A percentile compares a stretch with the other conserved stretches of the same genome.
Conservation (phyloP, 306 rosid genomes). For the Pyrus pyrifolia region DNA sequence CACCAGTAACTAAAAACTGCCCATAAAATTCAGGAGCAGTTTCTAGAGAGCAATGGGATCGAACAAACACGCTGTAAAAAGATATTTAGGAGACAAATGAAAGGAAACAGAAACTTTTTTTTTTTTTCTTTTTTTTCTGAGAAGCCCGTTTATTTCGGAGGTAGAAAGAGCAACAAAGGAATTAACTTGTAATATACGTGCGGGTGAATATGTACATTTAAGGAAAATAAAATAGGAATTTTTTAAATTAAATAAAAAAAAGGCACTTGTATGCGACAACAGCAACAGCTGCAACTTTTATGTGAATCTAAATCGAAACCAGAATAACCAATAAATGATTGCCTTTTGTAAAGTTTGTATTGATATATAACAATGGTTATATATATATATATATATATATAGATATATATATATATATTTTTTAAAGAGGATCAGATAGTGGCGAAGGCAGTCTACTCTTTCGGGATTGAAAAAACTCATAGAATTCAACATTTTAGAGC, state of each 20-base stretch:
- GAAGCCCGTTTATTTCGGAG: constrained; percentile 13
- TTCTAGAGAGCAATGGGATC: constrained; percentile 18
- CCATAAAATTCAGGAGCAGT: constrained; percentile 21
- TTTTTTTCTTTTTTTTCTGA: background rate
- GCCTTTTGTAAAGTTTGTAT: constrained; percentile 32
- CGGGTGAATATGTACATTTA: background rate
- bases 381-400: no score
- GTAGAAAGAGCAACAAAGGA: constrained; percentile 27
- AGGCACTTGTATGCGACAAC: constrained; percentile 22
- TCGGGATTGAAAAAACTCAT: no score
- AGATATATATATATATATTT: no score
- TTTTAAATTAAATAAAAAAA: background rate
- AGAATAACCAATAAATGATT: constrained; percentile 13
- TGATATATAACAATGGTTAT: constrained; percentile 3
- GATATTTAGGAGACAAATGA: constrained; percentile 9
- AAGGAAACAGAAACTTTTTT: background rate
- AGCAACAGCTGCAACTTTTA: constrained; percentile 11
- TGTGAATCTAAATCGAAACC: constrained; percentile 27
- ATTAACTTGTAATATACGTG: background rate
- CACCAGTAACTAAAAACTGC: constrained; percentile 17
- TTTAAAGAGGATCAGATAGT: no score
- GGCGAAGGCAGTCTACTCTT: no score
- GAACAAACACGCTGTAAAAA: constrained; percentile 25
- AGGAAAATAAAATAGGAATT: constrained; percentile 1
- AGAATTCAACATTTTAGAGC: rapidly evolving